Evolutionary conservation across 176 grass and related monocot genomes (phyloP).

Genomic region (barley (Hordeum vulgare)): MorexV3_pseudomolecules_assembly NC_058524.1:548680216-548680715

Average conservation of each 20-base stretch:
- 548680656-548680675: slow-evolving; percentile 92
- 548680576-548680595: slow-evolving; percentile 45
- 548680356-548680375: slow-evolving; percentile 87
- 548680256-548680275: slow-evolving; percentile 33
- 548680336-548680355: slow-evolving; percentile 57
- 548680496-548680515: not conserved
- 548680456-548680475: not conserved
- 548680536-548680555: too few species aligned
- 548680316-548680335: slow-evolving; percentile 36
- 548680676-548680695: slow-evolving; percentile 91
- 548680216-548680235: slow-evolving; percentile 26
- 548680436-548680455: not conserved
- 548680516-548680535: not conserved
- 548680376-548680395: slow-evolving; percentile 96
- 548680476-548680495: not conserved
- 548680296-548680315: not conserved
- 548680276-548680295: slow-evolving; percentile 17
- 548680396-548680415: slow-evolving; percentile 82
- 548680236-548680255: not conserved
- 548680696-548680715: slow-evolving; percentile 74
- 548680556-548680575: not conserved
- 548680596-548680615: slow-evolving; percentile 65
- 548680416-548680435: not conserved
- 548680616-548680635: slow-evolving; percentile 63
- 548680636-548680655: slow-evolving; percentile 95